A percentile compares a stretch with the other conserved stretches of the same genome.
phyloP scores from a whole-genome alignment of 2,329 filamentous ascomycete genomes.

The Plenodomus biglobosus region DNA sequence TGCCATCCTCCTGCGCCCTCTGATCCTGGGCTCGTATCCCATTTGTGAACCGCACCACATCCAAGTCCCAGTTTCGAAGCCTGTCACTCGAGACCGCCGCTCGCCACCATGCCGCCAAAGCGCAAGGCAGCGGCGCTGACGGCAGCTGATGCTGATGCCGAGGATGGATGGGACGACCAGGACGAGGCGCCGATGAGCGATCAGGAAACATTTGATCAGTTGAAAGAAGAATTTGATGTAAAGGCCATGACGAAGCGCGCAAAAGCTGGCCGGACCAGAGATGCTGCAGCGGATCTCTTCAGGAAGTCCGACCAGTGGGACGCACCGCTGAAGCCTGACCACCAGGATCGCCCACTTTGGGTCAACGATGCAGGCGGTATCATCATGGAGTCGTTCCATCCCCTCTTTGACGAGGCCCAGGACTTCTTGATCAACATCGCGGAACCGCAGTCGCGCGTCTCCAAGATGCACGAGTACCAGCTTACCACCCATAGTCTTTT shows the following conservation, averaged over 20 bases:
- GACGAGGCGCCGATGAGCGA: conserved; percentile 52
- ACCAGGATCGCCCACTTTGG: conserved; percentile 87
- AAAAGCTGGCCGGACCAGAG: conserved; percentile 33
- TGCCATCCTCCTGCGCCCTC: not conserved
- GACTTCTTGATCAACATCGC: conserved; percentile 96
- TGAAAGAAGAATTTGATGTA: conserved; percentile 44
- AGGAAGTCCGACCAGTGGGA: conserved; percentile 77
- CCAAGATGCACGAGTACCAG: conserved; percentile 89
- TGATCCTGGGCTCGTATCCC: not conserved
- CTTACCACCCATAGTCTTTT: conserved; percentile 92
- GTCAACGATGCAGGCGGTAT: conserved; percentile 87
- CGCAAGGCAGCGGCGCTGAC: conserved; percentile 46
- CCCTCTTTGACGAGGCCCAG: conserved; percentile 81
- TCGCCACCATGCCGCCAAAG: conserved; percentile 47
- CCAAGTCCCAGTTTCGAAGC: not conserved
- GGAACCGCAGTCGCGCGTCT: conserved; percentile 86
- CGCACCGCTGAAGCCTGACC: conserved; percentile 80
- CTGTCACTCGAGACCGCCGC: not conserved
- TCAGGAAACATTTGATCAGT: conserved; percentile 53
- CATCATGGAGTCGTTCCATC: conserved; percentile 91
- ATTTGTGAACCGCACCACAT: not conserved
- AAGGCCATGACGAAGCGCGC: conserved; percentile 37
- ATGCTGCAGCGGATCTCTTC: conserved; percentile 59
- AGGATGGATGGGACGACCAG: conserved; percentile 59
- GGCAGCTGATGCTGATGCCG: conserved; percentile 40